Percentiles rank a stretch among this genome's conserved stretches.
phyloP scores from a whole-genome alignment of 331 rosid genomes.

The Pyrus hybrid region DNA sequence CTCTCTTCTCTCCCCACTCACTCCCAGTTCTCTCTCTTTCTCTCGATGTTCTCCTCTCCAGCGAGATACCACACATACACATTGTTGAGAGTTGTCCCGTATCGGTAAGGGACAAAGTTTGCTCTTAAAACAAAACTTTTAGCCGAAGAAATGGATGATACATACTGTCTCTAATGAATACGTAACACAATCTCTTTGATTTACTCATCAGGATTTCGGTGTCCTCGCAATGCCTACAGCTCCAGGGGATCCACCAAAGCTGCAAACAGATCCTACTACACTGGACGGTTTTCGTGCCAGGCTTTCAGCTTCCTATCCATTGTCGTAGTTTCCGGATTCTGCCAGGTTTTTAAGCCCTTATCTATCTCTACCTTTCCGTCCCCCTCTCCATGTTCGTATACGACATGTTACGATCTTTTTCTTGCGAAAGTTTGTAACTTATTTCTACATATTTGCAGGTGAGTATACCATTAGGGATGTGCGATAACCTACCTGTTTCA shows the following conservation, averaged over 20 bases:
- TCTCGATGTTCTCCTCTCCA: too few species aligned
- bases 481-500: constrained; percentile 57
- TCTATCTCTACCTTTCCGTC: not conserved
- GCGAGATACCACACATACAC: too few species aligned
- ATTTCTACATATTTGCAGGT: constrained; percentile 40
- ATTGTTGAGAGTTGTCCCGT: too few species aligned
- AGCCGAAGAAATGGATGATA: not conserved
- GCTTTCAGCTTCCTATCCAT: constrained; percentile 74
- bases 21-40: too few species aligned
- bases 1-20: too few species aligned
- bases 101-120: too few species aligned
- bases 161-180: not conserved
- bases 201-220: constrained; percentile 56
- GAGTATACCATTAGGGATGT: constrained; percentile 65
- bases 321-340: constrained; percentile 86
- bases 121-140: not conserved
- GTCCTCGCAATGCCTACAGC: constrained; percentile 79
- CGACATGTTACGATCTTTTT: not conserved
- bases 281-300: constrained; percentile 51
- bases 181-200: not conserved
- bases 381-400: not conserved
- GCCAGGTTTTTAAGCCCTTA: constrained; percentile 47
- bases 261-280: constrained; percentile 31
- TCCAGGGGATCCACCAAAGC: constrained; percentile 82
- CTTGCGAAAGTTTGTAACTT: not conserved